Percentiles rank a stretch among this genome's conserved stretches.
These are phyloP conservation scores for Alternaria postmessia DNA, from an alignment of 2,329 filamentous ascomycete species.

Conservation along the genomic window DNA sequence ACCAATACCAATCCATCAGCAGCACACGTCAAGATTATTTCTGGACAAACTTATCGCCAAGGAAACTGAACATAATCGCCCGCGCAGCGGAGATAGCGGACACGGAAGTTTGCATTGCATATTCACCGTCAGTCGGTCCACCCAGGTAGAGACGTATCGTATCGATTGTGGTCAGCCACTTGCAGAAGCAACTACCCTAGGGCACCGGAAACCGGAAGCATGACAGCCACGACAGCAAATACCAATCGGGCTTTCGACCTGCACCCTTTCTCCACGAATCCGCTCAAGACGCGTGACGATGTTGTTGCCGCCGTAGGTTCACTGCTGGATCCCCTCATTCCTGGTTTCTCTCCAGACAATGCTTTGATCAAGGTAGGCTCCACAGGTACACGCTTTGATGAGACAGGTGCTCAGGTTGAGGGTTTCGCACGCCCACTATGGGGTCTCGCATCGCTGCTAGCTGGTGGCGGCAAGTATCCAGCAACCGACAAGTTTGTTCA, in stretches of 20 bases:
- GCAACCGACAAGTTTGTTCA: slow-evolving; percentile 72
- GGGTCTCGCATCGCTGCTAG: slow-evolving; percentile 75
- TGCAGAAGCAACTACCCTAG: slow-evolving; percentile 3
- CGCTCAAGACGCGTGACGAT: slow-evolving; percentile 52
- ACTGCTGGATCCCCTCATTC: slow-evolving; percentile 73
- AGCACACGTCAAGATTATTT: background rate
- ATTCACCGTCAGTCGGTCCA: background rate
- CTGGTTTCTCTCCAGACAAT: slow-evolving; percentile 73
- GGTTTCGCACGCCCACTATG: slow-evolving; percentile 78
- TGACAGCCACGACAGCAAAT: slow-evolving; percentile 47
- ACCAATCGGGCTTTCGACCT: slow-evolving; percentile 53
- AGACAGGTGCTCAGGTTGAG: slow-evolving; percentile 79
- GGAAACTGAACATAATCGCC: slow-evolving; percentile 1
- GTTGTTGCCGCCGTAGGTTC: slow-evolving; percentile 54
- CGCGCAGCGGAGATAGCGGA: slow-evolving; percentile 13
- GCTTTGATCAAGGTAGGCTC: slow-evolving; percentile 73
- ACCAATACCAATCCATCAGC: slow-evolving; percentile 6
- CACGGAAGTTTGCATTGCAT: slow-evolving; percentile 4
- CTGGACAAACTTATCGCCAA: slow-evolving; percentile 9
- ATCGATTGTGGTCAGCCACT: slow-evolving; percentile 3
- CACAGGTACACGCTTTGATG: slow-evolving; percentile 79
- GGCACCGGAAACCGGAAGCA: background rate
- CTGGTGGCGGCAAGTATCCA: slow-evolving; percentile 71
- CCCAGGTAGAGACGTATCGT: background rate
- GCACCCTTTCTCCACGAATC: slow-evolving; percentile 55